Evolutionary conservation across 176 grass and related monocot genomes (phyloP).

Genomic region (Elymus sibiricus): DNA sequence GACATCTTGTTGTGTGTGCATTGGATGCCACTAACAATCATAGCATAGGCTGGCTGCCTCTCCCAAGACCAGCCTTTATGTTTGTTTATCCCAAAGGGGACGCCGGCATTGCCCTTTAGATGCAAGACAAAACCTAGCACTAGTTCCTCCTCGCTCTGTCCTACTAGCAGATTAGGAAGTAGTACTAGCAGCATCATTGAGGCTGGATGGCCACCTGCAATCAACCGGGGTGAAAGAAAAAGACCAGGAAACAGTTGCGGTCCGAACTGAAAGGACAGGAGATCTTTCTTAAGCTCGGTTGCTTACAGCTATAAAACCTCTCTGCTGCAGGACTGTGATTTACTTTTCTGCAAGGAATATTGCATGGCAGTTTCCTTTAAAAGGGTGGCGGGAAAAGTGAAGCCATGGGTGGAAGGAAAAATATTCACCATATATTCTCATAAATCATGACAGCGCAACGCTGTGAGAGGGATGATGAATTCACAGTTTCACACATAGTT

Average conservation of each 20-base stretch:
- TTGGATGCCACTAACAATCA: conserved; percentile 60
- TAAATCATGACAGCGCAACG: neutral
- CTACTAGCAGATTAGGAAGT: conserved; percentile 19
- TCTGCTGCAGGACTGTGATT: neutral
- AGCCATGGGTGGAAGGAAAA: neutral
- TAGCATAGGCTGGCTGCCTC: conserved; percentile 38
- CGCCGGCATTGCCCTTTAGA: conserved; percentile 7
- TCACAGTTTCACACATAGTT: neutral
- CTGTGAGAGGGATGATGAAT: neutral
- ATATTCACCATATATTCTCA: conserved; percentile 32
- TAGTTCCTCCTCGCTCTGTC: neutral
- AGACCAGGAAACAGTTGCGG: neutral
- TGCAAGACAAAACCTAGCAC: conserved; percentile 31
- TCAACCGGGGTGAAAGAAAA: neutral
- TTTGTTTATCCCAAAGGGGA: conserved; percentile 41
- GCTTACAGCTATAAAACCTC: neutral
- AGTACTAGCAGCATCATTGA: neutral
- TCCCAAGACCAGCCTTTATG: conserved; percentile 42
- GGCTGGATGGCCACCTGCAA: neutral
- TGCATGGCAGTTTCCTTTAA: neutral
- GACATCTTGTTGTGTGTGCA: conserved; percentile 52
- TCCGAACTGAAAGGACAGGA: neutral
- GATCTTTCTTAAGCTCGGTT: neutral
- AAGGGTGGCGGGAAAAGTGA: conserved; percentile 7
- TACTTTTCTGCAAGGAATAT: neutral